Percentiles rank a stretch among this genome's conserved stretches.
Conservation (phyloP, 345 rosid species). For the Corymbia maculata region DNA sequence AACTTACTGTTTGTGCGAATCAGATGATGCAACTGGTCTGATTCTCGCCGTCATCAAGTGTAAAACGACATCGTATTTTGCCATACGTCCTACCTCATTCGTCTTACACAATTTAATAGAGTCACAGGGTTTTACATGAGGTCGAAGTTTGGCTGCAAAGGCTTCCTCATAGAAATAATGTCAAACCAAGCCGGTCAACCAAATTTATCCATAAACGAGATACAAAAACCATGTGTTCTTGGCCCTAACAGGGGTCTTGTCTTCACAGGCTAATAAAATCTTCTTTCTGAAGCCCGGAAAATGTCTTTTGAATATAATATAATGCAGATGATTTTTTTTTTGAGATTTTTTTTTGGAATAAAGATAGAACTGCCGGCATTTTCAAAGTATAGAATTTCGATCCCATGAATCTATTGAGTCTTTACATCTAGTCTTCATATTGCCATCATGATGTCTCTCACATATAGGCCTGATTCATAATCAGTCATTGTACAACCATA, state of each 20-base stretch:
- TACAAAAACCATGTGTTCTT: background rate
- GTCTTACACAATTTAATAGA: background rate
- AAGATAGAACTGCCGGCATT: background rate
- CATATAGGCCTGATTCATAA: background rate
- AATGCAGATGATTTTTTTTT: background rate
- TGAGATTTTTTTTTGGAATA: background rate
- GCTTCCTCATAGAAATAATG: background rate
- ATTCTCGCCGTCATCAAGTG: background rate
- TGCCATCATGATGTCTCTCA: background rate
- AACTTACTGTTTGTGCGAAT: background rate
- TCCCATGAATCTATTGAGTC: background rate
- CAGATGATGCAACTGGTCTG: background rate
- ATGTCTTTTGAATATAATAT: background rate
- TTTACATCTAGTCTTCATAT: background rate
- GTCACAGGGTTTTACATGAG: background rate
- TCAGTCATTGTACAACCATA: background rate
- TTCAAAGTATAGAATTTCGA: background rate
- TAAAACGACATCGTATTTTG: background rate
- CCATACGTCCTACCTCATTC: background rate
- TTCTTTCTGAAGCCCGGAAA: background rate
- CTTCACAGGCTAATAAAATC: background rate
- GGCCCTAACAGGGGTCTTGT: background rate
- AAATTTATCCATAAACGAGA: background rate
- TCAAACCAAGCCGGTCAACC: background rate
- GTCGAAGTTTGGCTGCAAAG: background rate